Base-by-base conservation (phyloP, 805 yeast species). In the Ogataea angusta region DNA sequence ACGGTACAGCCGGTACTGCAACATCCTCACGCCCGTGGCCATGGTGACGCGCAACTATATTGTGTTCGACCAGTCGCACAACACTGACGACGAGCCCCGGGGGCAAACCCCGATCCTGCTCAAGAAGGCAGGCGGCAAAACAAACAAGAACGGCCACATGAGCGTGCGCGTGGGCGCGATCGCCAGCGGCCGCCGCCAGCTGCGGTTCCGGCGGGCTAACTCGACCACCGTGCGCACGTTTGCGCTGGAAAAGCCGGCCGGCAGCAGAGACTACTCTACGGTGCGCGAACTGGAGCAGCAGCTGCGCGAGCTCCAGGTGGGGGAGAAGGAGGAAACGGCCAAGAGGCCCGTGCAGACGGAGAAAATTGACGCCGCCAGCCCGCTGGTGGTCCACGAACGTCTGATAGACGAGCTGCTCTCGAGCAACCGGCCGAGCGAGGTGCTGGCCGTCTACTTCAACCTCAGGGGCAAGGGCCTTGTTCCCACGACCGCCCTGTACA, bases 401-500 rank as follows among this genome's bases (percentile, higher is more conserved):
- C 17, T 60, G 6, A 56, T 64, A n/a, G 54, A 56, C 35, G 37
- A 49, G 6, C 43, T 60, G 23, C 14, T 59, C 14, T 18, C 39
- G 0, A 14, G 40, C 3, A 46, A 51, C n/a, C 62, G 58, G 37
- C 46, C 51, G 15, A 63, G 64, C 40, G 69, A 65, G 44, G 56
- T 65, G 6, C 41, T 63, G 29, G 64, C 69, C 2, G 42, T 64
- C 6, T 65, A 55, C 34, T 34, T 44, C 28, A 53, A 62, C 43
- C 43, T 62, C 46, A 56, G 65, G 42, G 56, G 56, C 5, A 60
- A 55, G 34, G 60, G 59, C 6, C 49, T 71, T 4, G 52, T 74
- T 2, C 85, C 86, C 19, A 64, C 78, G 6, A 56, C 76, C 6
- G 72, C 69, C 2, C 58, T 70, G 2, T 84, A 76, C 62, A 74